Evolutionary conservation across 768 basidiomycete species (phyloP).

Genomic region (Strobilomyces confusus): DNA sequence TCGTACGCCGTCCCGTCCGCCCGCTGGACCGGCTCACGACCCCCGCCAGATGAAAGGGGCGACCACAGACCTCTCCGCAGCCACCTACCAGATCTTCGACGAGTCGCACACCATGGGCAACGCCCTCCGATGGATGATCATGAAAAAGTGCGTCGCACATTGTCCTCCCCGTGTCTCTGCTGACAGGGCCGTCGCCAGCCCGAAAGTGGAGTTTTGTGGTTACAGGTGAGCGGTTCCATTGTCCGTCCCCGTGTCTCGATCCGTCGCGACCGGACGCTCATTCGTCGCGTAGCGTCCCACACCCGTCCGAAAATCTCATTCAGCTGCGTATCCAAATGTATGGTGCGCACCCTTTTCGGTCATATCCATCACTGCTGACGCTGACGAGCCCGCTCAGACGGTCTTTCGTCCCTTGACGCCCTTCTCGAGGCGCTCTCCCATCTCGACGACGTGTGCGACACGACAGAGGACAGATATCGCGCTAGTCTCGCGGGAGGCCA

Average conservation of each 20-base stretch:
- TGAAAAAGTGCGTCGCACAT: constrained; percentile 81
- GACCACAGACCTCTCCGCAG: constrained; percentile 75
- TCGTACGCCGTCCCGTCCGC: constrained; percentile 20
- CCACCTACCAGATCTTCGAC: constrained; percentile 88
- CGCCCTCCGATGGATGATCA: constrained; percentile 93
- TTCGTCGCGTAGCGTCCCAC: constrained; percentile 47
- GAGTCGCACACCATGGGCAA: constrained; percentile 98
- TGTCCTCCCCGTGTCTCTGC: background rate
- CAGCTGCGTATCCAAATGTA: constrained; percentile 99
- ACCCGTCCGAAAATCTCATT: constrained; percentile 96
- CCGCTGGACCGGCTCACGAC: constrained; percentile 9
- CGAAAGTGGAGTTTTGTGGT: constrained; percentile 97
- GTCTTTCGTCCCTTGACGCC: constrained; percentile 79
- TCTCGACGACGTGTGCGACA: constrained; percentile 71
- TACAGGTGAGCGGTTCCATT: constrained; percentile 64
- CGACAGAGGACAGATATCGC: constrained; percentile 67
- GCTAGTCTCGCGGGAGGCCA: constrained; percentile 49
- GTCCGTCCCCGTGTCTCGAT: constrained; percentile 1
- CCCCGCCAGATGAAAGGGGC: constrained; percentile 76
- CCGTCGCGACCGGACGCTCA: background rate
- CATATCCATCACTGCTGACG: background rate
- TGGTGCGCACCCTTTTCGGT: constrained; percentile 51
- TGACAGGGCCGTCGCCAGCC: constrained; percentile 51
- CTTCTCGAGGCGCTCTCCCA: constrained; percentile 72
- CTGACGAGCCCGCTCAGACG: constrained; percentile 50